phyloP scores from a whole-genome alignment of 2,329 filamentous ascomycete species.

The Polytolypa hystricis region DNA sequence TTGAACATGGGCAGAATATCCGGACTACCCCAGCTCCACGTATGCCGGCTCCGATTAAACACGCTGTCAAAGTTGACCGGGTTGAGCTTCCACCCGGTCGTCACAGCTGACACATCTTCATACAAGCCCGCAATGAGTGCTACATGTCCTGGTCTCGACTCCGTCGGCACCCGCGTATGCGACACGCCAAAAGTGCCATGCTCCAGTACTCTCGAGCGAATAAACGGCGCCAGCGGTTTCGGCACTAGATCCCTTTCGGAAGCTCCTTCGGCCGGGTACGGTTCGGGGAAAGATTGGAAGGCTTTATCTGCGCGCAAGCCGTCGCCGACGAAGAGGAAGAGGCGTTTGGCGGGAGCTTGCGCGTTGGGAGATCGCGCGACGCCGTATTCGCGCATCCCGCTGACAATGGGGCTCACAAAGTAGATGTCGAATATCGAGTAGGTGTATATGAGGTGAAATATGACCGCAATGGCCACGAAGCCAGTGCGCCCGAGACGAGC shows the following conservation, averaged over 20 bases:
- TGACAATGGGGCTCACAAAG: constrained; percentile 94
- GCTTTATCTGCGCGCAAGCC: constrained; percentile 95
- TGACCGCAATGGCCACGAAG: constrained; percentile 77
- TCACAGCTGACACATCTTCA: constrained; percentile 94
- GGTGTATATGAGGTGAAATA: constrained; percentile 90
- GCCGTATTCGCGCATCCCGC: constrained; percentile 77
- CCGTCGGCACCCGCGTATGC: constrained; percentile 91
- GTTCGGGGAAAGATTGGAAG: constrained; percentile 85
- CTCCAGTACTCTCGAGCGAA: constrained; percentile 77
- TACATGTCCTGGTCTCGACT: constrained; percentile 92
- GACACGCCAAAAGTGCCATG: constrained; percentile 95
- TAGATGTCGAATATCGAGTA: constrained; percentile 98
- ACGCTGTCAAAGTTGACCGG: constrained; percentile 98
- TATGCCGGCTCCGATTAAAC: constrained; percentile 92
- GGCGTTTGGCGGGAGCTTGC: constrained; percentile 72
- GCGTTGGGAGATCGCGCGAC: constrained; percentile 49
- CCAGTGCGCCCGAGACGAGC: constrained; percentile 57
- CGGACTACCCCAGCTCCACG: constrained; percentile 98
- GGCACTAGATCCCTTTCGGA: constrained; percentile 55
- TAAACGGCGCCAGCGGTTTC: constrained; percentile 76
- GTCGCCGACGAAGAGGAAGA: constrained; percentile 95
- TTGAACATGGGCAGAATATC: constrained; percentile 98
- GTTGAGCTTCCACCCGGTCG: constrained; percentile 96
- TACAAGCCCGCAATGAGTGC: constrained; percentile 93
- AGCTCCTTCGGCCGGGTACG: constrained; percentile 48